phyloP scores from a whole-genome alignment of 371 early-diverging fungal species.

The Capniomyces stellatus region DNA sequence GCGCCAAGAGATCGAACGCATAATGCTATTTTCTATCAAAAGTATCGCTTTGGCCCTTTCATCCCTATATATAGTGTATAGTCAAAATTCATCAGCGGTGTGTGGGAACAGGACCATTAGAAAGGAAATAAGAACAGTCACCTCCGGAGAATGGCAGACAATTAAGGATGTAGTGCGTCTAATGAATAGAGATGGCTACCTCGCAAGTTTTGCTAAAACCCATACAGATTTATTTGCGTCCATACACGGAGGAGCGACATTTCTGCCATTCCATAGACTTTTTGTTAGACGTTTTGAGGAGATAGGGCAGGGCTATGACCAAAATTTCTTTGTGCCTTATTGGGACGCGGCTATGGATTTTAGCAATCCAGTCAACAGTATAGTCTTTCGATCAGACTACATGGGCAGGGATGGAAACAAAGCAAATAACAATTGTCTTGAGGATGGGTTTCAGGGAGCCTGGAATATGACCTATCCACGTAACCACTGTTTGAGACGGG shows the following conservation, averaged over 20 bases:
- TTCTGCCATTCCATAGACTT: slow-evolving; percentile 26
- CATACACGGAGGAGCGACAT: slow-evolving; percentile 19
- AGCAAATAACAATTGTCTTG: slow-evolving; percentile 9
- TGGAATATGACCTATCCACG: slow-evolving; percentile 12
- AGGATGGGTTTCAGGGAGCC: slow-evolving; percentile 11
- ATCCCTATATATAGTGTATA: too few species aligned
- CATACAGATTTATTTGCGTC: slow-evolving; percentile 15
- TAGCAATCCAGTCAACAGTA: slow-evolving; percentile 13
- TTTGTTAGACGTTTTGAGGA: slow-evolving; percentile 24
- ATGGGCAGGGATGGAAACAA: slow-evolving; percentile 18
- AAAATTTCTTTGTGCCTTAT: slow-evolving; percentile 17
- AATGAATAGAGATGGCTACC: slow-evolving; percentile 12
- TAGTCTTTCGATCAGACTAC: slow-evolving; percentile 8
- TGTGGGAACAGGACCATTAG: too few species aligned
- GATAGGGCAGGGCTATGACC: slow-evolving; percentile 17
- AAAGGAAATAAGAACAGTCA: slow-evolving; percentile 20
- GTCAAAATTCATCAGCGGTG: too few species aligned
- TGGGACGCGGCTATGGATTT: slow-evolving; percentile 24
- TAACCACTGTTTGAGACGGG: slow-evolving; percentile 20
- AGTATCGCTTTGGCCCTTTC: too few species aligned
- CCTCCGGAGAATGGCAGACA: slow-evolving; percentile 15
- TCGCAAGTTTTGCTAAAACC: slow-evolving; percentile 18
- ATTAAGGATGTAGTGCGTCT: slow-evolving; percentile 10
- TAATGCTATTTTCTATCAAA: too few species aligned
- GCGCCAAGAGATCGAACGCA: too few species aligned